phyloP scores from a whole-genome alignment of 164 flowering plant species.

The Amborella trichopoda region DNA sequence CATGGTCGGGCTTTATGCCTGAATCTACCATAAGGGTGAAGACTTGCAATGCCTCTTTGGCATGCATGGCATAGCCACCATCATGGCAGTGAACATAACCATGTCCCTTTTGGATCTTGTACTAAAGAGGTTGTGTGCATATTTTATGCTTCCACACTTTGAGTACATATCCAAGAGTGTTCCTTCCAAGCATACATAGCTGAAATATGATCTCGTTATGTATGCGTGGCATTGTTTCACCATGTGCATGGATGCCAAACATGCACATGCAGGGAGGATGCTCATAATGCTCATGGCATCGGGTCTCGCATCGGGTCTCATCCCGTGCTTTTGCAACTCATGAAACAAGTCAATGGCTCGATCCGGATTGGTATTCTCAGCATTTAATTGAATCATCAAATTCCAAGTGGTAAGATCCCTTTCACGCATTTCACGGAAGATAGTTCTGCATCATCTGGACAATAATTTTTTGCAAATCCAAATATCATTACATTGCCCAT shows the following conservation, averaged over 20 bases:
- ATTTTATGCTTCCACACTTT: slow-evolving; percentile 49
- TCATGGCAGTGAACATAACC: slow-evolving; percentile 69
- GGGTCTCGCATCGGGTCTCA: slow-evolving; percentile 58
- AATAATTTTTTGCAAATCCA: slow-evolving; percentile 27
- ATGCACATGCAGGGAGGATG: slow-evolving; percentile 54
- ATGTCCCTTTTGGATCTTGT: slow-evolving; percentile 43
- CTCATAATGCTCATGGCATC: slow-evolving; percentile 66
- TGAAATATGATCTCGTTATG: slow-evolving; percentile 31
- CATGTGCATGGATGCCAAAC: slow-evolving; percentile 39
- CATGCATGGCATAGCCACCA: slow-evolving; percentile 82
- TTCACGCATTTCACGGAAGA: slow-evolving; percentile 34
- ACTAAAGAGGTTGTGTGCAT: slow-evolving; percentile 45
- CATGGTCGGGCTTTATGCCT: slow-evolving; percentile 59
- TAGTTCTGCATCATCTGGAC: slow-evolving; percentile 24
- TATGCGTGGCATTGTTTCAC: slow-evolving; percentile 69
- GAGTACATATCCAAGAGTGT: slow-evolving; percentile 60
- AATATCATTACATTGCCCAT: slow-evolving; percentile 51
- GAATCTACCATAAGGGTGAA: slow-evolving; percentile 40
- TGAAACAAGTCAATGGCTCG: slow-evolving; percentile 39
- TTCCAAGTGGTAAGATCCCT: slow-evolving; percentile 68
- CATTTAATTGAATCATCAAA: slow-evolving; percentile 56
- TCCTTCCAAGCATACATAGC: slow-evolving; percentile 38
- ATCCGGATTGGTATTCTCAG: slow-evolving; percentile 32
- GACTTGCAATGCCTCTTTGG: slow-evolving; percentile 56
- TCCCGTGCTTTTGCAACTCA: slow-evolving; percentile 40